Conservation (phyloP, 441 rosid species). For the Erodium moschatum region DNA sequence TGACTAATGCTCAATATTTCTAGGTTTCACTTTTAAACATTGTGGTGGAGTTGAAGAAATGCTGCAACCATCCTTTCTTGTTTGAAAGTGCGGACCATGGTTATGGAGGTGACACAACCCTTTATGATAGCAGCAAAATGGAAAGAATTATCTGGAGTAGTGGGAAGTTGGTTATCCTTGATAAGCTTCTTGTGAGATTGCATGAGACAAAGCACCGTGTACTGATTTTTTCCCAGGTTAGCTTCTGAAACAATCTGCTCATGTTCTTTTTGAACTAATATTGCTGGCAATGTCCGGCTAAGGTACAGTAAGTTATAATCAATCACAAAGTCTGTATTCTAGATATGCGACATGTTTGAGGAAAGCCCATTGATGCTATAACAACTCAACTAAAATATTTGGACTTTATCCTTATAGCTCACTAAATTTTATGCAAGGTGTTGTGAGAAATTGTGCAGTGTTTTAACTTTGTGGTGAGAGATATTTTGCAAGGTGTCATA, state of each 20-base stretch:
- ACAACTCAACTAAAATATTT: background rate
- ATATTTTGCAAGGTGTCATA: background rate
- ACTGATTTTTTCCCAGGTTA: constrained; percentile 94
- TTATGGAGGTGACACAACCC: constrained; percentile 71
- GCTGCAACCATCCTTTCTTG: constrained; percentile 98
- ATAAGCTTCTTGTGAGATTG: constrained; percentile 86
- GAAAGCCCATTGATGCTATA: background rate
- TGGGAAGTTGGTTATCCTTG: constrained; percentile 95
- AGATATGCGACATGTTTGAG: background rate
- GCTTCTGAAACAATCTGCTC: constrained; percentile 19
- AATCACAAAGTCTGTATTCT: background rate
- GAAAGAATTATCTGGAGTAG: constrained; percentile 93
- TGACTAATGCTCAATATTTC: constrained; percentile 20
- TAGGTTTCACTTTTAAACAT: constrained; percentile 98
- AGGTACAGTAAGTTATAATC: background rate
- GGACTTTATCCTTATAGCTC: background rate
- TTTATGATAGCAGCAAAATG: constrained; percentile 64
- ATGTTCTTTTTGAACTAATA: background rate
- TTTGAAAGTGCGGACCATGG: constrained; percentile 99
- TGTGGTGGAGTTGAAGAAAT: constrained; percentile 98
- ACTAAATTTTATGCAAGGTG: background rate
- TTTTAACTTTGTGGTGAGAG: no score
- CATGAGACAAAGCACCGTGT: constrained; percentile 97
- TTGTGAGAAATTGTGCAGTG: background rate
- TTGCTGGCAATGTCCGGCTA: background rate